Evolutionary conservation across 805 yeast species (phyloP).

Genomic region (Suhomyces sp.): DNA sequence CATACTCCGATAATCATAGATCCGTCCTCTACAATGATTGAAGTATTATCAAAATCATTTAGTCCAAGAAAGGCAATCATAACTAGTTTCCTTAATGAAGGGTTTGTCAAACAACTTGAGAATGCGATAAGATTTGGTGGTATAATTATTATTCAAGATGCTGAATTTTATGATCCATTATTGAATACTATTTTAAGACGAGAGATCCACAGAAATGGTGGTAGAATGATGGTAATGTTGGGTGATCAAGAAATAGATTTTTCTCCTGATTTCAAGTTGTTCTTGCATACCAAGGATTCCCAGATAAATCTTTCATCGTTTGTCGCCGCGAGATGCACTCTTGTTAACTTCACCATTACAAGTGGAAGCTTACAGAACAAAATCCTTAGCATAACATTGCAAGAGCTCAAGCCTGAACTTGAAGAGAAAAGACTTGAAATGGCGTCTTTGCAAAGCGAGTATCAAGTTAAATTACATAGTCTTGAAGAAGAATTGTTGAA

Average conservation of each 20-base stretch:
- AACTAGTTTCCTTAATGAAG: constrained; percentile 71
- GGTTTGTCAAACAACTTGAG: constrained; percentile 68
- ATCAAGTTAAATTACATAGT: constrained; percentile 48
- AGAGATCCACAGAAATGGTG: constrained; percentile 67
- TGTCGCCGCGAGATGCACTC: constrained; percentile 59
- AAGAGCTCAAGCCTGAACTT: constrained; percentile 61
- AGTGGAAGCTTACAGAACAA: constrained; percentile 62
- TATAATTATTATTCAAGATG: constrained; percentile 67
- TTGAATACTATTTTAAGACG: constrained; percentile 59
- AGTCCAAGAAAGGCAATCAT: constrained; percentile 41
- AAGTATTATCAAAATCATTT: constrained; percentile 34
- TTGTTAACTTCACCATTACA: constrained; percentile 74
- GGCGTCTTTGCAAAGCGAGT: constrained; percentile 57
- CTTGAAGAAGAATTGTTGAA: constrained; percentile 61
- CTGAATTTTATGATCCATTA: constrained; percentile 78
- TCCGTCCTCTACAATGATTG: constrained; percentile 47
- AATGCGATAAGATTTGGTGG: constrained; percentile 86
- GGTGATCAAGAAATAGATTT: constrained; percentile 68
- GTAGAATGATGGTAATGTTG: constrained; percentile 58
- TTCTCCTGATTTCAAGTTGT: constrained; percentile 60
- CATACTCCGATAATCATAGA: constrained; percentile 65
- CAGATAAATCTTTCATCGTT: constrained; percentile 47
- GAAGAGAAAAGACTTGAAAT: constrained; percentile 57
- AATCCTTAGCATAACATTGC: constrained; percentile 56
- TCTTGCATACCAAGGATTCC: constrained; percentile 61